Base-by-base conservation (phyloP, 352 stramenopile genomes). In the Pythium biforme region DNA sequence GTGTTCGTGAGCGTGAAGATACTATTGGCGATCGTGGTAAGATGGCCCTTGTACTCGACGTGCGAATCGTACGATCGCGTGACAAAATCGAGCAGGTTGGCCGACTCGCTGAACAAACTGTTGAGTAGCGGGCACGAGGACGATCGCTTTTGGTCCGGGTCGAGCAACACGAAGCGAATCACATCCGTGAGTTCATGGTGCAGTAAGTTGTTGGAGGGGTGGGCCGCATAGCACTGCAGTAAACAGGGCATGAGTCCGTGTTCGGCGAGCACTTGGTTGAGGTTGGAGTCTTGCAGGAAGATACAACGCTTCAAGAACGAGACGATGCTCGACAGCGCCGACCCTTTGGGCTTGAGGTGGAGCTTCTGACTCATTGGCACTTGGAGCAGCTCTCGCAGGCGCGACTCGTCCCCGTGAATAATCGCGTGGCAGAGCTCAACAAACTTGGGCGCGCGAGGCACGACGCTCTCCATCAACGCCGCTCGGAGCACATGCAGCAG, bases 11-110 rank as follows among this genome's bases (percentile, higher is more conserved):
- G 67, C 17, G 86, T 95, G 69, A 92, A 95, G 31, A 95, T 90
- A 48, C 86, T 95, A 70, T 95, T 95, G 10, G 86, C 86, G 47
- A 95, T 95, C 27, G 84, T 95, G 14, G 86, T 95, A 75, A 95
- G 90, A 59, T 95, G 86, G 0, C 86, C 86, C 68, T 94, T 95
- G 70, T 95, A 95, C 61, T 95, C 81, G 19, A 91, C 75, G 40
- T 89, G 75, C 4, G 77, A 57, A 40, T 92, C 75, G 55, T 94
- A 95, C 11, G 86, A 84, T 22, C 72, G 68, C 34, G 90, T 92
- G 29, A 95, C 84, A 59, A 95, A 92, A 37, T 92, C 79, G 29
- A 95, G 70, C 45, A 95, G 76, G 57, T 88, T 93, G 12, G 82
- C 78, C 3, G 59, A 61, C 20, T 87, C 73, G 37, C 83, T 76